These are phyloP conservation scores for Yamadazyma triangularis DNA, from an alignment of 1,139 yeast species.

Conservation along the genomic window DNA sequence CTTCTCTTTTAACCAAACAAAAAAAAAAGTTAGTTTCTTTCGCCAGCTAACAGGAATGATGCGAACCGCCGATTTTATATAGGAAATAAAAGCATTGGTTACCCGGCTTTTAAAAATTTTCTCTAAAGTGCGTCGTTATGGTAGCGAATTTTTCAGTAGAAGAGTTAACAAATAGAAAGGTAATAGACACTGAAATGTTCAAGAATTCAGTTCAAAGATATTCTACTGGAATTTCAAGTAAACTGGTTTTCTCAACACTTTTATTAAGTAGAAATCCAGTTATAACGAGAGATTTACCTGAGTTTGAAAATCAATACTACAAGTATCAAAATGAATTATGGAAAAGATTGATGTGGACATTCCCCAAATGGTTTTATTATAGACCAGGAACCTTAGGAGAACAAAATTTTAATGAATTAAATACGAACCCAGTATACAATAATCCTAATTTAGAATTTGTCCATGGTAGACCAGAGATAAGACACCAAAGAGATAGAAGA, in stretches of 20 bases:
- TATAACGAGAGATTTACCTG: constrained; percentile 70
- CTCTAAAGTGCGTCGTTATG: background rate
- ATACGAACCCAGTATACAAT: constrained; percentile 67
- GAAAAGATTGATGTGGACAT: constrained; percentile 94
- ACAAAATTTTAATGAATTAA: constrained; percentile 72
- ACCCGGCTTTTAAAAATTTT: background rate
- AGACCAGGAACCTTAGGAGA: constrained; percentile 88
- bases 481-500: constrained; percentile 85
- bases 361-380: constrained; percentile 90
- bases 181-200: too few relatives aligned
- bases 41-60: too few relatives aligned
- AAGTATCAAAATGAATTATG: constrained; percentile 83
- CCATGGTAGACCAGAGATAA: constrained; percentile 79
- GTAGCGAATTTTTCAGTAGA: too few relatives aligned
- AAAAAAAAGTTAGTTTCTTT: too few relatives aligned
- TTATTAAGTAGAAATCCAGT: constrained; percentile 80
- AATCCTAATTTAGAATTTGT: constrained; percentile 77
- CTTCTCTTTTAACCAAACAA: too few relatives aligned
- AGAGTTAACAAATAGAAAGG: too few relatives aligned
- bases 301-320: constrained; percentile 72
- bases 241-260: constrained; percentile 36
- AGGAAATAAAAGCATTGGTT: too few relatives aligned
- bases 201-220: background rate
- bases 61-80: too few relatives aligned
- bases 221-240: constrained; percentile 1